A percentile compares a stretch with the other conserved stretches of the same genome.
These are phyloP conservation scores for Ascochyta lentis DNA, from an alignment of 2,329 filamentous ascomycete species.

Conservation along the genomic window DNA sequence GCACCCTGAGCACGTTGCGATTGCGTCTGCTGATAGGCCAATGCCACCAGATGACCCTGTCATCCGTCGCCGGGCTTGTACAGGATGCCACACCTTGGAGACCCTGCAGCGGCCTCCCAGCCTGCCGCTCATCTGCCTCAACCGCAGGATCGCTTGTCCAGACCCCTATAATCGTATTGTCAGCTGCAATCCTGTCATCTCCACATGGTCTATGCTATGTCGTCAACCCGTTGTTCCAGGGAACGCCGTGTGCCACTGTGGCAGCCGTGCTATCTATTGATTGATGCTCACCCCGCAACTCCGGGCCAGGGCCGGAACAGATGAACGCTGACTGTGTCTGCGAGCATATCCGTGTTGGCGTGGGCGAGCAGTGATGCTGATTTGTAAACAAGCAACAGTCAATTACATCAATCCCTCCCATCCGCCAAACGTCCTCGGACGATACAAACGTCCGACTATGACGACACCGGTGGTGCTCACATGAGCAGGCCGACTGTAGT, in stretches of 20 bases:
- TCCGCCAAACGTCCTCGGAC: conserved; percentile 11
- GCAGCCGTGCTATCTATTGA: conserved; percentile 12
- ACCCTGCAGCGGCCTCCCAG: conserved; percentile 44
- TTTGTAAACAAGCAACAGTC: conserved; percentile 10
- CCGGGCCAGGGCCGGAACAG: conserved; percentile 5
- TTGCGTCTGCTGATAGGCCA: conserved; percentile 45
- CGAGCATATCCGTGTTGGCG: conserved; percentile 13
- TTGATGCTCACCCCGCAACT: conserved; percentile 22
- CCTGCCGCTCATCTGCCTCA: conserved; percentile 28
- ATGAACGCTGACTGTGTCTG: conserved; percentile 15
- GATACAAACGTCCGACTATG: conserved; percentile 20
- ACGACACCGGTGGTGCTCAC: conserved; percentile 17
- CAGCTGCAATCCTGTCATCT: conserved; percentile 35
- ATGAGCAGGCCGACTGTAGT: conserved; percentile 6
- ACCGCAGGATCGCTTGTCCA: conserved; percentile 37
- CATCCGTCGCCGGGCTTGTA: conserved; percentile 20
- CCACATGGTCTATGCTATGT: conserved; percentile 6
- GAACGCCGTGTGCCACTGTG: conserved; percentile 23
- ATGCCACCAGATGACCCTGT: conserved; percentile 40
- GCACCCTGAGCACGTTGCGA: conserved; percentile 32
- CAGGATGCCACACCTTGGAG: conserved; percentile 24
- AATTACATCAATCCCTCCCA: neutral
- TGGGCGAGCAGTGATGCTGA: conserved; percentile 6
- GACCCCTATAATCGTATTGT: conserved; percentile 30
- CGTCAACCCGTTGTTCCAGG: conserved; percentile 26